A percentile compares a stretch with the other conserved stretches of the same genome.
Evolutionary conservation across 2,329 filamentous ascomycete species (phyloP).

Genomic region (Aspergillus ustus): DNA sequence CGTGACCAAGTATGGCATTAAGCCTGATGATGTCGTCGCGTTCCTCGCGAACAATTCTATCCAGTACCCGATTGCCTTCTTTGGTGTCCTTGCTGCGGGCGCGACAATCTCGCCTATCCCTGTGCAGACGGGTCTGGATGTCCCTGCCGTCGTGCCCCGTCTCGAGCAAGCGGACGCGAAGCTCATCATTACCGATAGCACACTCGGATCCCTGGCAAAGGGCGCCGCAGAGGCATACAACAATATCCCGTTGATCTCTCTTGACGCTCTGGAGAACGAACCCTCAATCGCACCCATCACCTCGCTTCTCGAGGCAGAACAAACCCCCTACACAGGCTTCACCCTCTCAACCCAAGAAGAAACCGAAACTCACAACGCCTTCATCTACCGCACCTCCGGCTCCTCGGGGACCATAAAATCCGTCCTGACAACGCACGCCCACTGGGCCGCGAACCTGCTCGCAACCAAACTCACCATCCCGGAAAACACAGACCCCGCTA

Average conservation of each 20-base stretch:
- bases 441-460: constrained; percentile 29
- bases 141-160: constrained; percentile 26
- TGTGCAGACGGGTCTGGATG: constrained; percentile 27
- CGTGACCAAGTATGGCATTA: constrained; percentile 7
- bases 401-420: constrained; percentile 28
- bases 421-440: constrained; percentile 28
- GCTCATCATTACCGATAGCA: constrained; percentile 28
- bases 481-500: constrained; percentile 26
- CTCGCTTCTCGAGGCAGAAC: not conserved
- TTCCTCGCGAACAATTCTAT: constrained; percentile 22
- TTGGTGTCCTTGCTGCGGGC: constrained; percentile 29
- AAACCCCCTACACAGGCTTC: constrained; percentile 4
- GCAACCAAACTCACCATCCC: constrained; percentile 28
- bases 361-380: constrained; percentile 22
- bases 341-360: not conserved
- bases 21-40: constrained; percentile 17
- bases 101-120: constrained; percentile 30
- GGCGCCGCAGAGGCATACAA: constrained; percentile 19
- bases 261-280: not conserved
- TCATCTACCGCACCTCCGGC: constrained; percentile 29
- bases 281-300: constrained; percentile 2
- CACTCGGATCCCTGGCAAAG: constrained; percentile 20
- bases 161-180: constrained; percentile 28
- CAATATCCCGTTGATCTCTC: constrained; percentile 10
- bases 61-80: constrained; percentile 31